Evolutionary conservation across 176 grass and related monocot species (phyloP), one percentile per base, ranked within the genome.

Genomic region (Otatea glauca): DNA sequence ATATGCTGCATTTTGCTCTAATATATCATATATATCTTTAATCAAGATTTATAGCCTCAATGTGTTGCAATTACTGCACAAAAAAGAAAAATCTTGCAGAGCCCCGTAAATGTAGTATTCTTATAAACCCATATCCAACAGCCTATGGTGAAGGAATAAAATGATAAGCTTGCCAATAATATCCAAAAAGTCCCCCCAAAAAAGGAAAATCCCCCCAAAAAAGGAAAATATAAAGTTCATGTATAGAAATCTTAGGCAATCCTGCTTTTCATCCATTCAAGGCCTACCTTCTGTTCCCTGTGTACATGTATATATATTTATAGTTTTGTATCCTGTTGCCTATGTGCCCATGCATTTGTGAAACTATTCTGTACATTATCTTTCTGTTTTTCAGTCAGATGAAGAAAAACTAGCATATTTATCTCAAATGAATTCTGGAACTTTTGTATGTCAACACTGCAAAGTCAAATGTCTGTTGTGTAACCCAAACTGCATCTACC

Each of bases 401-500:
- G 25, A 74, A 78, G 6, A 65, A 54, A 68, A 64, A 24, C 21
- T 64, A 71, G 35, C 24, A 21, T 82, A 53, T 82, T 42, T 61
- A 77, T 77, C 65, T 44, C 37, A 79, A 63, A 72, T 62, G 54
- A 71, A 55, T 48, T 87, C 48, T 48, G 48, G 73, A 63, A 41
- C 49, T 79, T 78, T 65, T 73, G 6, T 78, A 6, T 44, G 70
- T 64, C 55, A 67, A 47, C 68, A 48, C 68, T 84, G 37, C 18
- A 9, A 23, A 45, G 48, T 81, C 9, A 34, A 76, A 54, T 72
- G 55, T 79, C 45, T 59, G 72, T 55, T 55, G 47, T 55, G 37
- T 18, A 65, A 42, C 67, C 24, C 24, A 84, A 78, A 45, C 13
- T 56, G 8, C 38, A 79, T 78, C 17, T 43, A 72, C 44, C 79